Percentiles rank a stretch among this genome's conserved stretches.
phyloP scores from a whole-genome alignment of 202 grass and related monocot species.

The Schoenoplectus triqueter region DNA sequence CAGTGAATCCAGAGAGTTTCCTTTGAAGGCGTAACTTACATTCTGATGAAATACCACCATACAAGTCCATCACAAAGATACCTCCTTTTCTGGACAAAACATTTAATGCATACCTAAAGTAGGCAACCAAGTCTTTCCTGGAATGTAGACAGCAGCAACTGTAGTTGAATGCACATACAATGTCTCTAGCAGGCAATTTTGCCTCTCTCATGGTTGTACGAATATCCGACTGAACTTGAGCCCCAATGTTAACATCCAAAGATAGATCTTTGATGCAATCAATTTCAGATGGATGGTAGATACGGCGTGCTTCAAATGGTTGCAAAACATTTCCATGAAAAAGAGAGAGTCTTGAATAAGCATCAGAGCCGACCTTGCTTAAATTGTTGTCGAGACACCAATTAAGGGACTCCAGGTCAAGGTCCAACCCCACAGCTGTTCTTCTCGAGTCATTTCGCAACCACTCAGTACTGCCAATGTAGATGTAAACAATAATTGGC shows the following conservation, averaged over 20 bases:
- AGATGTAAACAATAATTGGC: slow-evolving; percentile 12
- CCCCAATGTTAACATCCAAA: slow-evolving; percentile 28
- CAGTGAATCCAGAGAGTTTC: slow-evolving; percentile 76
- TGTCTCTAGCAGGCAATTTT: slow-evolving; percentile 70
- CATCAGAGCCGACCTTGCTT: slow-evolving; percentile 69
- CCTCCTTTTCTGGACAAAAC: slow-evolving; percentile 71
- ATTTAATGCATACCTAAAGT: slow-evolving; percentile 70
- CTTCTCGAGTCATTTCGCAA: slow-evolving; percentile 66
- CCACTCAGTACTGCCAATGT: slow-evolving; percentile 50
- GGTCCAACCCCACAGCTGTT: slow-evolving; percentile 74
- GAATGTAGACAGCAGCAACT: slow-evolving; percentile 95
- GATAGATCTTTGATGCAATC: slow-evolving; percentile 48
- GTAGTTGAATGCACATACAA: slow-evolving; percentile 97
- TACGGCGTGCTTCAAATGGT: slow-evolving; percentile 46
- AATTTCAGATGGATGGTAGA: slow-evolving; percentile 45
- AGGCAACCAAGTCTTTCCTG: slow-evolving; percentile 79
- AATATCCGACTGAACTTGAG: slow-evolving; percentile 33
- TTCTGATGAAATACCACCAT: slow-evolving; percentile 87
- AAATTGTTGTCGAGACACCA: slow-evolving; percentile 90
- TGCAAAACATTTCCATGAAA: slow-evolving; percentile 91
- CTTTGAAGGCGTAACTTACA: slow-evolving; percentile 77
- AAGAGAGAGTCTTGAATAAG: slow-evolving; percentile 73
- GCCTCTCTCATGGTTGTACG: slow-evolving; percentile 43
- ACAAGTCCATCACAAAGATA: slow-evolving; percentile 99
- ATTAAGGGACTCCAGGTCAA: slow-evolving; percentile 89